Evolutionary conservation across 2,329 filamentous ascomycete genomes (phyloP).

Genomic region (Hirsutella thompsonii): DNA sequence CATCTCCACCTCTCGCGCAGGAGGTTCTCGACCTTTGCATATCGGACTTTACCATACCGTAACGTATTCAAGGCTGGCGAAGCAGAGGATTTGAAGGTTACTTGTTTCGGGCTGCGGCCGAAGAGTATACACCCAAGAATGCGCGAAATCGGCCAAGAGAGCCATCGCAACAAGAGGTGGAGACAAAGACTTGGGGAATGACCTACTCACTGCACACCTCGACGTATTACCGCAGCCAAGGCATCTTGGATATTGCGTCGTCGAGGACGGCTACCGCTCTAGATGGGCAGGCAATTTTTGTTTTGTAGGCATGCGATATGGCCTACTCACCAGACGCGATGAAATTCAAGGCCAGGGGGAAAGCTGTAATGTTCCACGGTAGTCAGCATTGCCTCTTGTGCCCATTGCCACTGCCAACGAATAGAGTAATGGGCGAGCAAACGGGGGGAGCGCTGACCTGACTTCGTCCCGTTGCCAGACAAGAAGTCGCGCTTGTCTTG

Average conservation of each 20-base stretch:
- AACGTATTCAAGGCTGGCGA: not conserved
- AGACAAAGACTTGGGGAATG: slow-evolving; percentile 27
- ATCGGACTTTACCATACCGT: not conserved
- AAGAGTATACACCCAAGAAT: not conserved
- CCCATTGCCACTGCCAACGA: not conserved
- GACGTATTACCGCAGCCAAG: slow-evolving; percentile 8
- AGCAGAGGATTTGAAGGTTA: too few species aligned
- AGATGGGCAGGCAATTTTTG: slow-evolving; percentile 15
- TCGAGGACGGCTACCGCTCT: slow-evolving; percentile 47
- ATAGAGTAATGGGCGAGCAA: not conserved
- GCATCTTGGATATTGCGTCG: not conserved
- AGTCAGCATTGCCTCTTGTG: not conserved
- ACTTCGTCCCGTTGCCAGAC: slow-evolving; percentile 68
- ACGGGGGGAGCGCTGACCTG: too few species aligned
- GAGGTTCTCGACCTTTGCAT: not conserved
- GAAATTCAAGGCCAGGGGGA: slow-evolving; percentile 77
- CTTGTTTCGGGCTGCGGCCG: too few species aligned
- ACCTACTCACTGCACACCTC: slow-evolving; percentile 20
- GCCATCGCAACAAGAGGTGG: slow-evolving; percentile 11
- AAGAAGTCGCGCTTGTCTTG: slow-evolving; percentile 62
- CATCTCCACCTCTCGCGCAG: slow-evolving; percentile 25
- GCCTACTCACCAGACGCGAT: slow-evolving; percentile 79
- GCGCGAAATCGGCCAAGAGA: not conserved
- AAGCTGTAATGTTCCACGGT: slow-evolving; percentile 34
- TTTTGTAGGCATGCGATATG: slow-evolving; percentile 8